Evolutionary conservation across 441 rosid species (phyloP), one percentile per base, ranked within the genome.

Genomic region (Pelargonium citronellum): DNA sequence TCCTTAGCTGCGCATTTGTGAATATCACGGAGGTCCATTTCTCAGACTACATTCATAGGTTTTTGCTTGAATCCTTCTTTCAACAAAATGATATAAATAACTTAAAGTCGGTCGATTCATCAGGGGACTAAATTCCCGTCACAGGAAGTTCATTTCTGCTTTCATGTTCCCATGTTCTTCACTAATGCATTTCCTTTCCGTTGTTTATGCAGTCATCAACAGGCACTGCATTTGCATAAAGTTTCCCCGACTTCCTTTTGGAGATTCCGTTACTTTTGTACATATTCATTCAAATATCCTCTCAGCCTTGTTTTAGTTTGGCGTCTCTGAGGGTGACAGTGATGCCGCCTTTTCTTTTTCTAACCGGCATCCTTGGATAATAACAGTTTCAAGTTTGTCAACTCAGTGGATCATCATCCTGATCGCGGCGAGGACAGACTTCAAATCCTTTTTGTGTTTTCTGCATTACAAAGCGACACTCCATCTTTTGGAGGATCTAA

Each of bases 331-430:
- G 77, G 75, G 73, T 53, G 37, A 55, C 47, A 61, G 72, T 22
- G 66, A 30, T 75, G n/a, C 71, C 71, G 79, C 19, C 82, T 81
- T 74, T 70, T 67, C 55, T 75, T 79, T 77, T 79, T 69, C 43
- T 61, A 62, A 74, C 67, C 72, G 84, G 83, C 84, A 71, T 77
- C 75, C 66, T 67, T 39, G 20, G 68, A 67, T 70, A 47, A 78
- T 76, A 67, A 27, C 30, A 62, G 65, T 16, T 53, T 53, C 58
- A 15, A 24, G 34, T 60, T 60, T 22, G 62, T 55, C 62, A 17
- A 55, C 62, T 55, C 62, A 15, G 57, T 39, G 57, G 73, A 24
- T 74, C 68, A 12, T 19, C 37, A 8, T 39, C 71, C 16, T 60
- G 69, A 53, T 46, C 37, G 78, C 64, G 5, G 22, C 41, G 39